phyloP scores from a whole-genome alignment of 768 basidiomycete genomes.

The Xerocomus potaroensis region DNA sequence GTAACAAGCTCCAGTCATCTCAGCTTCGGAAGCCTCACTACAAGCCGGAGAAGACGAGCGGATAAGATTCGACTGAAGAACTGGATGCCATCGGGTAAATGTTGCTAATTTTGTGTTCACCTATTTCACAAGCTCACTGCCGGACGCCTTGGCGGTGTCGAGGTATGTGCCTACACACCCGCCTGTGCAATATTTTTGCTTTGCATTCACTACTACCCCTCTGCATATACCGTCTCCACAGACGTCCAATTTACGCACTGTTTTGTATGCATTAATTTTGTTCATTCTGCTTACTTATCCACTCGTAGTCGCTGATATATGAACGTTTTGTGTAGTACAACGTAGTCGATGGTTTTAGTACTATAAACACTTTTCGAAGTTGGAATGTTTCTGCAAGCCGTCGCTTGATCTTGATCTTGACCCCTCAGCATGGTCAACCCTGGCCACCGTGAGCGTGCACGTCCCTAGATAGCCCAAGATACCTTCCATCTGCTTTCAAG shows the following conservation, averaged over 20 bases:
- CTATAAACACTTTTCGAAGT: not conserved
- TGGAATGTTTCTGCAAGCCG: not conserved
- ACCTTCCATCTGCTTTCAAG: not conserved
- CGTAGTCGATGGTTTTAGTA: slow-evolving; percentile 2
- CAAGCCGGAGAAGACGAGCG: slow-evolving; percentile 53
- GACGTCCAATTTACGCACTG: slow-evolving; percentile 9
- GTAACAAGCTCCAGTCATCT: slow-evolving; percentile 89
- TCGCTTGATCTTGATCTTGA: slow-evolving; percentile 1
- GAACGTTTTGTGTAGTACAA: slow-evolving; percentile 13
- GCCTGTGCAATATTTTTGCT: slow-evolving; percentile 6
- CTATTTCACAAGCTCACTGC: not conserved
- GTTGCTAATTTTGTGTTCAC: slow-evolving; percentile 46
- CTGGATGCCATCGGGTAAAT: slow-evolving; percentile 61
- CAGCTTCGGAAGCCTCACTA: slow-evolving; percentile 79
- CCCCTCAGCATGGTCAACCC: not conserved
- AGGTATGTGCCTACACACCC: slow-evolving; percentile 15
- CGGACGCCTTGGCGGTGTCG: not conserved
- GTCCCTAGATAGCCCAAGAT: not conserved
- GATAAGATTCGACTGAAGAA: slow-evolving; percentile 57
- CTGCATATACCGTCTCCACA: slow-evolving; percentile 16
- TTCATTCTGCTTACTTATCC: slow-evolving; percentile 17
- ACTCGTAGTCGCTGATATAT: slow-evolving; percentile 19
- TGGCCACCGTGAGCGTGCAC: slow-evolving; percentile 1
- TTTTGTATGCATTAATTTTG: slow-evolving; percentile 7
- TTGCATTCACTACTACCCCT: slow-evolving; percentile 24